Evolutionary conservation across 257 asterid species (phyloP).

Genomic region (Perilla frutescens): DNA sequence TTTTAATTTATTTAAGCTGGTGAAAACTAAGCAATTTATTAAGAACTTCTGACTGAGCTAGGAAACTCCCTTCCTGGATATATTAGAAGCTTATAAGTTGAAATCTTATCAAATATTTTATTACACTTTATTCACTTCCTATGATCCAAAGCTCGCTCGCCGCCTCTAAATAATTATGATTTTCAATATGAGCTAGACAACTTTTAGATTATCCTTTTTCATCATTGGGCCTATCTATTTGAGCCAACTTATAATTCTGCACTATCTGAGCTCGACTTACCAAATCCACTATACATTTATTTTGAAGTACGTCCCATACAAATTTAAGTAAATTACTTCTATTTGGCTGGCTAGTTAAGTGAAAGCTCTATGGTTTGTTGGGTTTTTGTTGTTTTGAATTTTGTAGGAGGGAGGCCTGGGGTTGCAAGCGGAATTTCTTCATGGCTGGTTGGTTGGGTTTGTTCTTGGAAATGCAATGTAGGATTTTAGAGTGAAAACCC

Average conservation of each 20-base stretch:
- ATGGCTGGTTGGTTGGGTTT: not conserved
- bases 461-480: not conserved
- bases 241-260: not conserved
- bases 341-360: not conserved
- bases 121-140: not conserved
- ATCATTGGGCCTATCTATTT: not conserved
- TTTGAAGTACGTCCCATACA: not conserved
- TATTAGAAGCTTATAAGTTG: not conserved
- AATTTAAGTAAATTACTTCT: not conserved
- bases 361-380: not conserved
- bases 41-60: too few species aligned
- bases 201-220: not conserved
- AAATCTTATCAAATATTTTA: not conserved
- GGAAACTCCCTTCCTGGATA: too few species aligned
- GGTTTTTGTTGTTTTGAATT: not conserved
- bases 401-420: too few species aligned
- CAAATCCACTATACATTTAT: not conserved
- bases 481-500: not conserved
- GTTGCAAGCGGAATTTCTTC: not conserved
- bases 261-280: not conserved
- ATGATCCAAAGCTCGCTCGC: not conserved
- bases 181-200: not conserved
- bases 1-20: too few species aligned
- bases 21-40: too few species aligned
- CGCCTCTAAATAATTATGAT: constrained; percentile 10